A percentile compares a stretch with the other conserved stretches of the same genome.
Evolutionary conservation across 345 rosid genomes (phyloP).

Genomic region (Ceriops decandra): DNA sequence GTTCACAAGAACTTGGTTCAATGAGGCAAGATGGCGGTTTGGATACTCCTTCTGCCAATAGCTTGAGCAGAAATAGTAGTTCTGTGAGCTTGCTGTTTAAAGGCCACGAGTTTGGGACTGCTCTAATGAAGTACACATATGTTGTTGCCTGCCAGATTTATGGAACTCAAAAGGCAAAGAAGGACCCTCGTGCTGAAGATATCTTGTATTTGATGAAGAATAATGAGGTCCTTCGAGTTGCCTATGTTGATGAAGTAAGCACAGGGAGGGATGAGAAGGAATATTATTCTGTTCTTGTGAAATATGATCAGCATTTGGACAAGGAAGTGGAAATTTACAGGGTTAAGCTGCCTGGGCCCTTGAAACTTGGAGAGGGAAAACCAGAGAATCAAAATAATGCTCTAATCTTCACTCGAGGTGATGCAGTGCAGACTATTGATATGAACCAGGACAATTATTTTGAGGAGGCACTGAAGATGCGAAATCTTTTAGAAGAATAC

Average conservation of each 20-base stretch:
- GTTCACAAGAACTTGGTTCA: constrained; percentile 74
- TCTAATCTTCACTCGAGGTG: constrained; percentile 90
- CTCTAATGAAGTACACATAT: constrained; percentile 90
- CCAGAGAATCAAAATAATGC: constrained; percentile 99
- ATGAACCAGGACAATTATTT: constrained; percentile 99
- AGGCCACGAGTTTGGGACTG: constrained; percentile 83
- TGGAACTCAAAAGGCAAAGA: constrained; percentile 83
- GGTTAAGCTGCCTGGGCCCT: constrained; percentile 86
- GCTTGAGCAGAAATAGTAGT: constrained; percentile 61
- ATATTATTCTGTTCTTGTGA: constrained; percentile 89
- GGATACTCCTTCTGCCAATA: constrained; percentile 43
- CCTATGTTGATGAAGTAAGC: constrained; percentile 81
- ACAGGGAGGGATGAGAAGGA: constrained; percentile 62
- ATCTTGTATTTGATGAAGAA: constrained; percentile 73
- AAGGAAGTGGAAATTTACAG: constrained; percentile 90
- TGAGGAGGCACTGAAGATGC: constrained; percentile 96
- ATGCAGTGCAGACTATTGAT: constrained; percentile 96
- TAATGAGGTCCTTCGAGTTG: constrained; percentile 91
- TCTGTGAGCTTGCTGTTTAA: constrained; percentile 55
- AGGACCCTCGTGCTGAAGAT: constrained; percentile 86
- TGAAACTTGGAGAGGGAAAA: constrained; percentile 98
- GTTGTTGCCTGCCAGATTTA: constrained; percentile 97
- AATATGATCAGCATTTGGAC: constrained; percentile 69
- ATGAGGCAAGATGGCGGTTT: constrained; percentile 48
- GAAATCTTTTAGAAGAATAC: constrained; percentile 92